Conservation (phyloP, 345 rosid genomes). For the Laguncularia racemosa region DNA sequence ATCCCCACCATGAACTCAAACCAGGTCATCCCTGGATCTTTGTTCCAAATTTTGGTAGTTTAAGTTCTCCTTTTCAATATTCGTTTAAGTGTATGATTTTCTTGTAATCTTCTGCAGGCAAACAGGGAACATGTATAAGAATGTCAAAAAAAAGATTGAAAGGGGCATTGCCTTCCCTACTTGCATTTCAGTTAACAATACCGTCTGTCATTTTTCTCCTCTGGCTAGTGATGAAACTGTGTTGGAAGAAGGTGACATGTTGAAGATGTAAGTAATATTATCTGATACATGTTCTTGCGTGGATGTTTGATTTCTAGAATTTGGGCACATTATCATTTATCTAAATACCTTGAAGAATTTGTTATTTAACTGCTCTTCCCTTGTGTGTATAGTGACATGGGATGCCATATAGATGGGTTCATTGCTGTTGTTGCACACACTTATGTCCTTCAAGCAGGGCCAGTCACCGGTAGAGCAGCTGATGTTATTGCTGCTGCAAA, state of each 20-base stretch:
- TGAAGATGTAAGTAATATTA: conserved; percentile 63
- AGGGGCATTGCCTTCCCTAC: conserved; percentile 95
- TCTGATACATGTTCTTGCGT: background rate
- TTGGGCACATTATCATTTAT: background rate
- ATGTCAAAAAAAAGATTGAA: conserved; percentile 85
- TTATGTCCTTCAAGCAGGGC: conserved; percentile 69
- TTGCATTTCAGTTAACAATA: conserved; percentile 83
- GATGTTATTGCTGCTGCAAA: conserved; percentile 92
- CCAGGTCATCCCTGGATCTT: too few relatives aligned
- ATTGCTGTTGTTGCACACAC: conserved; percentile 93
- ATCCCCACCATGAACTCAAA: too few relatives aligned
- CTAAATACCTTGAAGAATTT: background rate
- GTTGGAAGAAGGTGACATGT: conserved; percentile 80
- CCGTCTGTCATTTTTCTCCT: conserved; percentile 84
- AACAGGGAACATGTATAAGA: conserved; percentile 89
- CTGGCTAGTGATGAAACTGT: conserved; percentile 68
- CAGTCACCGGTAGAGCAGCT: conserved; percentile 66
- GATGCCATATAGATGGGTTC: conserved; percentile 96
- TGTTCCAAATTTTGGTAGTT: too few relatives aligned
- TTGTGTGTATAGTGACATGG: conserved; percentile 65
- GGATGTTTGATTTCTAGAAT: too few relatives aligned
- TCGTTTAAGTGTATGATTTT: background rate
- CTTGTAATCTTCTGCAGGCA: conserved; percentile 35
- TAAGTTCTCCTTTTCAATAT: too few relatives aligned
- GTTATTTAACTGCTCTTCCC: conserved; percentile 3